phyloP scores from a whole-genome alignment of 1,284 basidiomycete species.

The Farysia itapuensis region DNA sequence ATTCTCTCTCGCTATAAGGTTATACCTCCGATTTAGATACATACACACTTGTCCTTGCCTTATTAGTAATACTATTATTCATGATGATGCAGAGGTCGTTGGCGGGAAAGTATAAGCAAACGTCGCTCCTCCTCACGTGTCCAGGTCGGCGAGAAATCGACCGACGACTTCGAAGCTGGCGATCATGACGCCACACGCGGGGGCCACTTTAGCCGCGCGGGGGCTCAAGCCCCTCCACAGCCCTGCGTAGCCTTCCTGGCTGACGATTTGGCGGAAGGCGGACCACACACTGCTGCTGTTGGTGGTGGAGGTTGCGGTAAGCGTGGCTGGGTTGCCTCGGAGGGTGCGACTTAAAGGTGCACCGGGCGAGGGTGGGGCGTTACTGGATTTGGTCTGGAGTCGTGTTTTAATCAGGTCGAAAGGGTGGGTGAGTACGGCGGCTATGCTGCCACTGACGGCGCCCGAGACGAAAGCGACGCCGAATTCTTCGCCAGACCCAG shows the following conservation, averaged over 20 bases:
- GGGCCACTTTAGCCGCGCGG: conserved; percentile 90
- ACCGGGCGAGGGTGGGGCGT: not conserved
- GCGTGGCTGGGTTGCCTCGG: not conserved
- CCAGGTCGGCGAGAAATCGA: conserved; percentile 25
- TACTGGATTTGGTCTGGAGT: conserved; percentile 65
- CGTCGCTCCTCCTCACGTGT: conserved; percentile 1
- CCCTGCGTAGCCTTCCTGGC: conserved; percentile 75
- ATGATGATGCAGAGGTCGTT: no score
- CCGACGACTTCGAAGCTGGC: conserved; percentile 80
- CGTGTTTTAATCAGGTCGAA: conserved; percentile 96
- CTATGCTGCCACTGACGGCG: conserved; percentile 66
- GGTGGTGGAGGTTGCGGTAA: not conserved
- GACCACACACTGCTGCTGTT: conserved; percentile 1
- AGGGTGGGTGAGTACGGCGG: conserved; percentile 87
- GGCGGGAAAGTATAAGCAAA: no score
- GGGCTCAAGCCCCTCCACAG: conserved; percentile 84
- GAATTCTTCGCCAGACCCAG: conserved; percentile 65
- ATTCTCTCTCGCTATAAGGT: conserved; percentile 1
- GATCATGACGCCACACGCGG: conserved; percentile 99
- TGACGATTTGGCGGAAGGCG: conserved; percentile 71
- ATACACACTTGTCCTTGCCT: no score
- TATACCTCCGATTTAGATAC: no score
- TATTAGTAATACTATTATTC: no score
- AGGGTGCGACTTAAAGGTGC: not conserved
- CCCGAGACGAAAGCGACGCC: conserved; percentile 79